Evolutionary conservation across 257 asterid genomes (phyloP).

Genomic region (Gentiana dahurica): DNA sequence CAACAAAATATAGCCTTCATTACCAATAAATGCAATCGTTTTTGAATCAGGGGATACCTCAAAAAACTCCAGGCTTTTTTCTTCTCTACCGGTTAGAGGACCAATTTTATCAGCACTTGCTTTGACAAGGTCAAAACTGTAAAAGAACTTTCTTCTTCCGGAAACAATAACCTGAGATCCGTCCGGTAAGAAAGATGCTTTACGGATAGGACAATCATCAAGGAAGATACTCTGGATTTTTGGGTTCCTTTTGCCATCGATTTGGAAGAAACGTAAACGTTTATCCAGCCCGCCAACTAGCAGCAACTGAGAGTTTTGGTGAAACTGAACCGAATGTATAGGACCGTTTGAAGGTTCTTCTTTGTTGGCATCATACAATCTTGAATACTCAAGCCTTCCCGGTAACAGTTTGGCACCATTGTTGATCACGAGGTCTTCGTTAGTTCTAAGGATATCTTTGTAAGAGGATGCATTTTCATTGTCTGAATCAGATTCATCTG

Average conservation of each 20-base stretch:
- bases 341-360: slow-evolving; percentile 54
- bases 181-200: slow-evolving; percentile 82
- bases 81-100: slow-evolving; percentile 86
- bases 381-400: slow-evolving; percentile 67
- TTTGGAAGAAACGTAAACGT: slow-evolving; percentile 65
- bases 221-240: slow-evolving; percentile 71
- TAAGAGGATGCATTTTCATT: slow-evolving; percentile 10
- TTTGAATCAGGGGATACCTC: slow-evolving; percentile 91
- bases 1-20: slow-evolving; percentile 71
- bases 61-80: slow-evolving; percentile 82
- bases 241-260: slow-evolving; percentile 81
- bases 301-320: slow-evolving; percentile 73
- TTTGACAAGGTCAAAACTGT: slow-evolving; percentile 66
- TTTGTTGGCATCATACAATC: slow-evolving; percentile 60
- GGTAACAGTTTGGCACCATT: slow-evolving; percentile 47
- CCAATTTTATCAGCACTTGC: slow-evolving; percentile 64
- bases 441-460: slow-evolving; percentile 46
- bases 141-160: slow-evolving; percentile 86
- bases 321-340: slow-evolving; percentile 78
- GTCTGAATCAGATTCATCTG: slow-evolving; percentile 64
- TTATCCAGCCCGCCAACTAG: slow-evolving; percentile 84
- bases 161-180: slow-evolving; percentile 75
- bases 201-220: slow-evolving; percentile 69
- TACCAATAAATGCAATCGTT: slow-evolving; percentile 79
- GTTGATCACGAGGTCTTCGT: slow-evolving; percentile 60